Evolutionary conservation across 805 yeast genomes (phyloP).

Genomic region (Tetrapisispora iriomotensis): DNA sequence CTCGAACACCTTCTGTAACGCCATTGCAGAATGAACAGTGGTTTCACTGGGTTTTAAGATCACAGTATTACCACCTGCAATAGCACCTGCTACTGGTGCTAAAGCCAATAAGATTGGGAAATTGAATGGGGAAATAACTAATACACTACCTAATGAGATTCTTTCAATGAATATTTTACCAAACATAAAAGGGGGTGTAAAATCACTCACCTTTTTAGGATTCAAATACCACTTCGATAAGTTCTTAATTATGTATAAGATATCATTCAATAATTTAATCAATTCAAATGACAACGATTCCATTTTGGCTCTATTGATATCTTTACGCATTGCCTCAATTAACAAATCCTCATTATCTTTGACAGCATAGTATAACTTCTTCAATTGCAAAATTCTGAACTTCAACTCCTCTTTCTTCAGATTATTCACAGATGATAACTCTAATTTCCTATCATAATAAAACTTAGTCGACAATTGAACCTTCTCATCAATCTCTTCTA

Average conservation of each 20-base stretch:
- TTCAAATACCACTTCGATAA: constrained; percentile 49
- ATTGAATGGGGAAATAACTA: constrained; percentile 42
- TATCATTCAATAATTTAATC: constrained; percentile 41
- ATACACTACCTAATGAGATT: constrained; percentile 52
- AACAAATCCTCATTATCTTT: constrained; percentile 48
- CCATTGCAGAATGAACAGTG: constrained; percentile 49
- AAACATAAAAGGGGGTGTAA: constrained; percentile 23
- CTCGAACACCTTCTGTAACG: constrained; percentile 47
- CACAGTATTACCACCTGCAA: constrained; percentile 79
- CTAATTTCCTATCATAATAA: constrained; percentile 12
- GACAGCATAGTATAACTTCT: constrained; percentile 56
- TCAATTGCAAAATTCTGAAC: constrained; percentile 50
- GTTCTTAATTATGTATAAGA: constrained; percentile 47
- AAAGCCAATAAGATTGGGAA: constrained; percentile 50
- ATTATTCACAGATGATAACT: constrained; percentile 9
- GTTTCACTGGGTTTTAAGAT: constrained; percentile 68
- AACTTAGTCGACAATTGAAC: constrained; percentile 9
- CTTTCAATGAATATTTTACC: constrained; percentile 33
- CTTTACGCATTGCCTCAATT: constrained; percentile 49
- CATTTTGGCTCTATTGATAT: constrained; percentile 52
- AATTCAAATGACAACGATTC: constrained; percentile 61
- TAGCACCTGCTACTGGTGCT: constrained; percentile 64
- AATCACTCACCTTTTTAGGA: constrained; percentile 33
- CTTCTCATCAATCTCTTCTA: constrained; percentile 11
- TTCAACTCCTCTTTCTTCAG: constrained; percentile 13